Conservation (phyloP, 139 green algal species). For the Chlamydomonas asymmetrica region DNA sequence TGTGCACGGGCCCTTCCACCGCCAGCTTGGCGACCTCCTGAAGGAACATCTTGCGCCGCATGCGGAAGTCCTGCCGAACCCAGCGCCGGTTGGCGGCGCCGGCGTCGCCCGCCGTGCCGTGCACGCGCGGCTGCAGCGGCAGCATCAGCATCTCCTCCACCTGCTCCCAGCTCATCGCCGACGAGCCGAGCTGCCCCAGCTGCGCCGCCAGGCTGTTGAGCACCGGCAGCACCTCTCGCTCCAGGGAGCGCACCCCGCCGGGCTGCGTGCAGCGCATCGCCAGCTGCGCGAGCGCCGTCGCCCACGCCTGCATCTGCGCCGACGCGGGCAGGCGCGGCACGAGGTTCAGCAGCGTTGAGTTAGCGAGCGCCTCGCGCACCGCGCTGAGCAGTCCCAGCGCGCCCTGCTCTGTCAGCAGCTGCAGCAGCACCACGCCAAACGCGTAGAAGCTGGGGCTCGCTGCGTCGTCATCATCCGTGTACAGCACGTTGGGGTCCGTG, state of each 20-base stretch:
- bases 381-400: constrained; percentile 49
- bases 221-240: constrained; percentile 52
- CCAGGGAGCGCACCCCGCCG: constrained; percentile 31
- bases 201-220: constrained; percentile 38
- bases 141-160: constrained; percentile 67
- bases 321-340: constrained; percentile 39
- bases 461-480: constrained; percentile 16
- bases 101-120: background rate
- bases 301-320: constrained; percentile 33
- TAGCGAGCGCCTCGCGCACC: constrained; percentile 42
- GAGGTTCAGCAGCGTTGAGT: constrained; percentile 42
- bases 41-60: constrained; percentile 59
- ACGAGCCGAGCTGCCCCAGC: constrained; percentile 41
- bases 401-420: constrained; percentile 62
- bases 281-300: constrained; percentile 34
- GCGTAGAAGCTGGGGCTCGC: constrained; percentile 47
- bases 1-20: constrained; percentile 58
- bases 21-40: constrained; percentile 65
- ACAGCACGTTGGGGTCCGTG: constrained; percentile 51
- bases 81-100: constrained; percentile 42
- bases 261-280: constrained; percentile 50
- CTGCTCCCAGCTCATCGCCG: constrained; percentile 58
- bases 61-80: constrained; percentile 64
- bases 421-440: constrained; percentile 56
- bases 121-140: constrained; percentile 49